Percentiles rank a stretch among this genome's conserved stretches.
Conservation (phyloP, 768 basidiomycete genomes). For the Amanita brunnescens region DNA sequence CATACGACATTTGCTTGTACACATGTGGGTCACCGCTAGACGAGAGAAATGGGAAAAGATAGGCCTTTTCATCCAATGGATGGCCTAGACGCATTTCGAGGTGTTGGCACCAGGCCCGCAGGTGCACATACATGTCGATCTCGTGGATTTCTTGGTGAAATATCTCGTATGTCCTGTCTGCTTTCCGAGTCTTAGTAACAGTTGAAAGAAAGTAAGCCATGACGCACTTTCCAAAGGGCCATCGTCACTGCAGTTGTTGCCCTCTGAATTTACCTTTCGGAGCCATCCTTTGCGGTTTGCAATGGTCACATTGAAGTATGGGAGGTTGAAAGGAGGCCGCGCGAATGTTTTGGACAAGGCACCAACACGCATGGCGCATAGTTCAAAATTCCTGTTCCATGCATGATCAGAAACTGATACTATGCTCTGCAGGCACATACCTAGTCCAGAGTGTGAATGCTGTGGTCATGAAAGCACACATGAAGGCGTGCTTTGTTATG, state of each 20-base stretch:
- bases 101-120: slow-evolving; percentile 12
- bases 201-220: neutral
- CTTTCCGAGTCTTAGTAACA: slow-evolving; percentile 11
- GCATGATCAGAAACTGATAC: neutral
- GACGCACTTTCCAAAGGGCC: neutral
- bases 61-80: slow-evolving; percentile 12
- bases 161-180: slow-evolving; percentile 22
- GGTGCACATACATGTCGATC: slow-evolving; percentile 20
- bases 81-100: slow-evolving; percentile 10
- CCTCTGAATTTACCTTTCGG: slow-evolving; percentile 12
- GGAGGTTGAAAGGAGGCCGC: slow-evolving; percentile 12
- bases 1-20: slow-evolving; percentile 19
- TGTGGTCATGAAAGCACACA: slow-evolving; percentile 2
- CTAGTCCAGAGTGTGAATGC: slow-evolving; percentile 7
- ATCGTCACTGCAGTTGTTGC: slow-evolving; percentile 8
- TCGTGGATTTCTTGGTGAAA: slow-evolving; percentile 22
- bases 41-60: slow-evolving; percentile 22
- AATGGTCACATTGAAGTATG: slow-evolving; percentile 15
- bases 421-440: neutral
- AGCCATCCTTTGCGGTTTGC: slow-evolving; percentile 23
- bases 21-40: slow-evolving; percentile 9
- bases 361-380: neutral
- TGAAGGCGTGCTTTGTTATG: neutral
- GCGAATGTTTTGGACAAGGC: neutral
- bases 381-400: neutral